These are phyloP conservation scores for Candida railenensis DNA, from an alignment of 805 yeast species.

Conservation along the genomic window DNA sequence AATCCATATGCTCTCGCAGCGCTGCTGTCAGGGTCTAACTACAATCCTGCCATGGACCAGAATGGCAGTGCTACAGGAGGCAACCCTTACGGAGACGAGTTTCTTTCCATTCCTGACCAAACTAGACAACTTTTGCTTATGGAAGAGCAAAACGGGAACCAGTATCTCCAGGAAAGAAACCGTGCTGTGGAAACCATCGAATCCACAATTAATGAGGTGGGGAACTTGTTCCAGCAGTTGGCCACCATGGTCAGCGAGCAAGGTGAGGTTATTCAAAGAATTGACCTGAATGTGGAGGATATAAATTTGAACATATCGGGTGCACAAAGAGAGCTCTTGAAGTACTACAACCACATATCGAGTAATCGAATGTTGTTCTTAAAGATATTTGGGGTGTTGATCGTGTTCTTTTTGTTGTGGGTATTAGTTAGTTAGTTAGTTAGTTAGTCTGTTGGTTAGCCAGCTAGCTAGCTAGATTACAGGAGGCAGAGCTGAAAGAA, in stretches of 20 bases:
- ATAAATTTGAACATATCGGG: slow-evolving; percentile 86
- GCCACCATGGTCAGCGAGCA: slow-evolving; percentile 98
- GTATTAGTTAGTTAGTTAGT: slow-evolving; percentile 60
- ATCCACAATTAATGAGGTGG: slow-evolving; percentile 95
- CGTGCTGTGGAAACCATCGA: slow-evolving; percentile 95
- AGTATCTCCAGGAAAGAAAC: slow-evolving; percentile 79
- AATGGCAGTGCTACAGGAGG: neutral
- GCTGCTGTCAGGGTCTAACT: slow-evolving; percentile 13
- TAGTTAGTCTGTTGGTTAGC: neutral
- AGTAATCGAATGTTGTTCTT: slow-evolving; percentile 91
- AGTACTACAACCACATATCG: slow-evolving; percentile 83
- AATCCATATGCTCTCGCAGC: slow-evolving; percentile 30
- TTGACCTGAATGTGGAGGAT: slow-evolving; percentile 93
- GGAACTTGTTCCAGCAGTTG: slow-evolving; percentile 87
- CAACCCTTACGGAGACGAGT: slow-evolving; percentile 41
- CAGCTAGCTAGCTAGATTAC: neutral
- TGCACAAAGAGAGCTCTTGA: slow-evolving; percentile 90
- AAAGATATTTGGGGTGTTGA: slow-evolving; percentile 83
- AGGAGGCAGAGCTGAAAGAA: neutral
- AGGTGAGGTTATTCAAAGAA: slow-evolving; percentile 92
- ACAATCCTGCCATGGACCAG: slow-evolving; percentile 22
- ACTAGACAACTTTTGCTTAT: slow-evolving; percentile 73
- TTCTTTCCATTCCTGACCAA: slow-evolving; percentile 77
- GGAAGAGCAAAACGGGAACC: slow-evolving; percentile 77
- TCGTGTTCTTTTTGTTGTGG: slow-evolving; percentile 76